Conservation (phyloP, 1,284 basidiomycete genomes). For the Albatrellus sp. region DNA sequence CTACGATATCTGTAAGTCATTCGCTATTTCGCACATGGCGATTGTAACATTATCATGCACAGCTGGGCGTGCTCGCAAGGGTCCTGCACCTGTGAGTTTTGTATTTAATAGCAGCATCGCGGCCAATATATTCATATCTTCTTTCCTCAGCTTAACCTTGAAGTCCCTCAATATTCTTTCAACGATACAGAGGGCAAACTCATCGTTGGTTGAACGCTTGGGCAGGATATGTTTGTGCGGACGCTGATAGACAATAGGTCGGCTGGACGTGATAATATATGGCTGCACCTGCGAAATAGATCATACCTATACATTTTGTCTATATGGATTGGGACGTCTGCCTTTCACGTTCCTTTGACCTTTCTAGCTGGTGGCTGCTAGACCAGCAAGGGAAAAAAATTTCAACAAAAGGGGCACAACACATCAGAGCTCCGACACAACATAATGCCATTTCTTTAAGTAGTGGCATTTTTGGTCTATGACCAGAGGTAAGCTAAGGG, state of each 20-base stretch:
- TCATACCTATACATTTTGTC: neutral
- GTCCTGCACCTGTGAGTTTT: slow-evolving; percentile 75
- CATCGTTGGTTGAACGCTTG: slow-evolving; percentile 67
- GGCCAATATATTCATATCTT: slow-evolving; percentile 4
- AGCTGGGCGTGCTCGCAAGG: slow-evolving; percentile 92
- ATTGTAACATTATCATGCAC: slow-evolving; percentile 5
- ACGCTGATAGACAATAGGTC: neutral
- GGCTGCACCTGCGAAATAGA: neutral
- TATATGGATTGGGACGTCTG: no score
- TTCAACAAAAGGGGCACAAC: no score
- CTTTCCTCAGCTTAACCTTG: slow-evolving; percentile 71
- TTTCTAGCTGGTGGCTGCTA: no score
- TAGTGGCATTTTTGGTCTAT: no score
- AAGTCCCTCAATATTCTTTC: slow-evolving; percentile 82
- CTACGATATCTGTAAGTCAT: slow-evolving; percentile 77
- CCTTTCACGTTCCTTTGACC: no score
- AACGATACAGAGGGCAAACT: slow-evolving; percentile 83
- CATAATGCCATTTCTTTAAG: no score
- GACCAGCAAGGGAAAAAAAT: no score
- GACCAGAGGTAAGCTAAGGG: no score
- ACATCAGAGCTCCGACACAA: no score
- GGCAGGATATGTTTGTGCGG: neutral
- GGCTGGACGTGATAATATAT: neutral
- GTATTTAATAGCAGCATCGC: neutral
- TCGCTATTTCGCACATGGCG: neutral